A percentile compares a stretch with the other conserved stretches of the same genome.
phyloP scores from a whole-genome alignment of 352 stramenopile genomes.

The Phytophthora foliorum region DNA sequence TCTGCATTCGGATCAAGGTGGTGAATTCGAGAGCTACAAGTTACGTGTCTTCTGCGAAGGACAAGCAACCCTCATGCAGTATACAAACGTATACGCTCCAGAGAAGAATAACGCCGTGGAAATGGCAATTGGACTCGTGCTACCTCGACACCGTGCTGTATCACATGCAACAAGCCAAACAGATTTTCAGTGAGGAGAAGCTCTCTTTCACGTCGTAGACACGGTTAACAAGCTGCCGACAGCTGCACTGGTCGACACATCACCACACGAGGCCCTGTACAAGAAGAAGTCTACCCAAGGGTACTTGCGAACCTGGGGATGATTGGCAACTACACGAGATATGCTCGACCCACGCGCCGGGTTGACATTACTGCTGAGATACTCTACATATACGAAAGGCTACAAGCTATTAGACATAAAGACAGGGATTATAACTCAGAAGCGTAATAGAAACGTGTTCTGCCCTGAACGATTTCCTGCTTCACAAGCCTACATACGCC shows the following conservation, averaged over 20 bases:
- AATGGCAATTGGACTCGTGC: conserved; percentile 8
- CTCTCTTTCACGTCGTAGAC: not conserved
- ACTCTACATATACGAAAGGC: too few species aligned
- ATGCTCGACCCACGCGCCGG: conserved; percentile 1
- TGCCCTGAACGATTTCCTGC: too few species aligned
- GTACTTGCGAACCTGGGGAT: conserved; percentile 5
- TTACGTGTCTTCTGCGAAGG: conserved; percentile 9
- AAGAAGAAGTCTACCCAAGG: conserved; percentile 12
- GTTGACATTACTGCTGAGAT: too few species aligned
- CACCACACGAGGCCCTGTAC: conserved; percentile 23
- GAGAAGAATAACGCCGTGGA: conserved; percentile 34
- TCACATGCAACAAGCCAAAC: conserved; percentile 18
- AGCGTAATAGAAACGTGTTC: too few species aligned
- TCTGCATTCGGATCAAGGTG: conserved; percentile 27
- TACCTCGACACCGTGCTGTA: conserved; percentile 13
- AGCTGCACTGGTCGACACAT: conserved; percentile 1
- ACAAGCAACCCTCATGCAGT: conserved; percentile 8
- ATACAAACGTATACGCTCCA: conserved; percentile 29
- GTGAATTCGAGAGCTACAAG: conserved; percentile 20
- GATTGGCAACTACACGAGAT: conserved; percentile 4
- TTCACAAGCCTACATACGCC: too few species aligned
- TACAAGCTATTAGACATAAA: too few species aligned
- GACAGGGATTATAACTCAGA: too few species aligned
- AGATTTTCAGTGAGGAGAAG: not conserved
- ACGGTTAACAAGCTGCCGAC: not conserved